Conservation (phyloP, 2,329 filamentous ascomycete genomes). For the Aspergillus ustus region DNA sequence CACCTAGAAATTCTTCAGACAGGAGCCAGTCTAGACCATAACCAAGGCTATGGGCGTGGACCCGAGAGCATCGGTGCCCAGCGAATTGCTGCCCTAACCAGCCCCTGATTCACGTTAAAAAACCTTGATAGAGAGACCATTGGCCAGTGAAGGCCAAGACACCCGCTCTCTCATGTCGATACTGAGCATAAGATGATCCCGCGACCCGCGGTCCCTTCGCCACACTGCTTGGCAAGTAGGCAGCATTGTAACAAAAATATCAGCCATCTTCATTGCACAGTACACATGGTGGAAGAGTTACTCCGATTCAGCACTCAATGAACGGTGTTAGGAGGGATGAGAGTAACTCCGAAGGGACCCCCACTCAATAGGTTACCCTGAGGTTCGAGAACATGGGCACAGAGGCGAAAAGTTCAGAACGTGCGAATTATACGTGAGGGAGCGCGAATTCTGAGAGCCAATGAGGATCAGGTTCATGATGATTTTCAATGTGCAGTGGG, state of each 20-base stretch:
- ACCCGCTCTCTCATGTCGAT: background rate
- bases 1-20: background rate
- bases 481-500: slow-evolving; percentile 1
- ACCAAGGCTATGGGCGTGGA: background rate
- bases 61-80: background rate
- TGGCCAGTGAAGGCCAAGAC: slow-evolving; percentile 1
- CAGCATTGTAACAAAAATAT: slow-evolving; percentile 9
- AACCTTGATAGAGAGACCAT: background rate
- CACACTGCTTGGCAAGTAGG: slow-evolving; percentile 10
- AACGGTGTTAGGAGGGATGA: background rate
- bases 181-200: background rate
- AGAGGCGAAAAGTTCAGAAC: background rate
- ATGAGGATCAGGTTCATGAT: background rate
- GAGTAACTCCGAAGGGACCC: background rate
- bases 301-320: background rate
- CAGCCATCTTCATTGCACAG: background rate
- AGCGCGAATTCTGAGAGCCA: background rate
- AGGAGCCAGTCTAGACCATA: slow-evolving; percentile 5
- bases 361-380: background rate
- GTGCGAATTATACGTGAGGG: background rate
- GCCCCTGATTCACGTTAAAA: slow-evolving; percentile 7
- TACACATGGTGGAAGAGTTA: background rate
- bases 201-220: background rate
- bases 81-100: slow-evolving; percentile 9
- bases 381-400: background rate